Percentiles rank a stretch among this genome's conserved stretches.
Evolutionary conservation across 2,329 filamentous ascomycete genomes (phyloP).

Genomic region (Ophiostoma ulmi): DNA sequence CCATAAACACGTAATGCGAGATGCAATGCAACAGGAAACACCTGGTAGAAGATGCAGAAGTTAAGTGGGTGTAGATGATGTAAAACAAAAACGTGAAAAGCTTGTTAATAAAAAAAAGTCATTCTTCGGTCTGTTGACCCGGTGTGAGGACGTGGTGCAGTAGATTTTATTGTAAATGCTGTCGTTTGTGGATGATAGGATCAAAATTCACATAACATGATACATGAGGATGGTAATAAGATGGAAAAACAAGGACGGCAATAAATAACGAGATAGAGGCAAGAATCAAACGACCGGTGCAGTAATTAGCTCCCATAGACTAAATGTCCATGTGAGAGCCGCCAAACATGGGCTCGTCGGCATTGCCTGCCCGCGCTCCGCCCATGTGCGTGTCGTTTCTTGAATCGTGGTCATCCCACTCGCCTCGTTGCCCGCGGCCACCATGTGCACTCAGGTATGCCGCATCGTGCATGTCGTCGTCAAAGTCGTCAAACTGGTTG

Average conservation of each 20-base stretch:
- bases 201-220: neutral
- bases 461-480: conserved; percentile 58
- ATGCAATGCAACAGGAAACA: neutral
- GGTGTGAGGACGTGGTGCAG: neutral
- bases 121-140: neutral
- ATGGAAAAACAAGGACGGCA: too few species aligned
- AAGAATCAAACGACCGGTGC: neutral
- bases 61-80: neutral
- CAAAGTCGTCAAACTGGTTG: conserved; percentile 37
- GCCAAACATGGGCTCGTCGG: conserved; percentile 61
- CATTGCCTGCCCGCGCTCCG: conserved; percentile 53
- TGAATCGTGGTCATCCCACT: conserved; percentile 50
- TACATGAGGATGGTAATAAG: neutral
- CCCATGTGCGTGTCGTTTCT: conserved; percentile 55
- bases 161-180: neutral
- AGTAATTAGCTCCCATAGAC: too few species aligned
- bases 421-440: conserved; percentile 49
- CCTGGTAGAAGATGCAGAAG: neutral
- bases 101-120: neutral
- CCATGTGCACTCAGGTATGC: conserved; percentile 35
- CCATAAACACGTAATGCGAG: neutral
- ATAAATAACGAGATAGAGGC: neutral
- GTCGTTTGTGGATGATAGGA: neutral
- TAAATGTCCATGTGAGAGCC: conserved; percentile 60
- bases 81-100: neutral